A percentile compares a stretch with the other conserved stretches of the same genome.
phyloP scores from a whole-genome alignment of 306 rosid species.

The Dryas alaskensis region DNA sequence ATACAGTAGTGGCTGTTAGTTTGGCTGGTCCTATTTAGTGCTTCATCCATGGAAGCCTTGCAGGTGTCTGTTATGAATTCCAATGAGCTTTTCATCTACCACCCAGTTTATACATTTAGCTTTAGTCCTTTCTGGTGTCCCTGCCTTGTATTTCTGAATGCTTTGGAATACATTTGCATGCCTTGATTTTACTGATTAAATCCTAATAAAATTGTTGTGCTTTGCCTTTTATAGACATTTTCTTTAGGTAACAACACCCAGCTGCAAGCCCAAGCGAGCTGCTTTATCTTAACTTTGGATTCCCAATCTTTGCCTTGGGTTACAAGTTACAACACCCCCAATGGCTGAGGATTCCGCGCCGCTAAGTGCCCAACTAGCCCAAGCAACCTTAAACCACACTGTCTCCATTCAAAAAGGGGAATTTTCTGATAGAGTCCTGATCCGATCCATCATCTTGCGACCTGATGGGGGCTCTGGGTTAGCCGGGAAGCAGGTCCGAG shows the following conservation, averaged over 20 bases:
- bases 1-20: no score
- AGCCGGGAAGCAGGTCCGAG: conserved; percentile 52
- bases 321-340: background rate
- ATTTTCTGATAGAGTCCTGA: conserved; percentile 82
- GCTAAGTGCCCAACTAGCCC: conserved; percentile 50
- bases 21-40: background rate
- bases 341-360: conserved; percentile 49
- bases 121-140: background rate
- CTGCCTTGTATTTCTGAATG: background rate
- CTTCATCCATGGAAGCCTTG: background rate
- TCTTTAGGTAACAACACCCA: background rate
- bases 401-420: conserved; percentile 31
- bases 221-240: background rate
- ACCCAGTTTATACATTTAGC: background rate
- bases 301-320: background rate
- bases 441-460: conserved; percentile 57
- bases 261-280: background rate
- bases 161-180: background rate
- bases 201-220: background rate
- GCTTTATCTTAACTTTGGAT: background rate
- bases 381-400: conserved; percentile 29
- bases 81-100: background rate
- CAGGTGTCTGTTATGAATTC: background rate
- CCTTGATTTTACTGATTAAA: background rate
- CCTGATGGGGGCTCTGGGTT: conserved; percentile 77